phyloP scores from a whole-genome alignment of 768 basidiomycete genomes.

The Tricholoma furcatifolium region DNA sequence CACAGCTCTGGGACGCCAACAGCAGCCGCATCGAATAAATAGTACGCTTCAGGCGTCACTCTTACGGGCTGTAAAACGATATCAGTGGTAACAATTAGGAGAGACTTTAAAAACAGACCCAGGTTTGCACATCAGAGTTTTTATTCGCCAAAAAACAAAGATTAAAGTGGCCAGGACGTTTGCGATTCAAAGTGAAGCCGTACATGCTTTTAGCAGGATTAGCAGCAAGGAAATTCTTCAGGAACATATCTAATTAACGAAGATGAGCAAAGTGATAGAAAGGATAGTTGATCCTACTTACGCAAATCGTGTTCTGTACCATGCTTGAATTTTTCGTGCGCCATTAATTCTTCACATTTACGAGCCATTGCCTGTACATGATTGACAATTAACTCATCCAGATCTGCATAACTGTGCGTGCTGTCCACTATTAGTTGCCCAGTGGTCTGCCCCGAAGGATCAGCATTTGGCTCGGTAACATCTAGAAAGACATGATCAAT shows the following conservation, averaged over 20 bases:
- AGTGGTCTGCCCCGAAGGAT: constrained; percentile 64
- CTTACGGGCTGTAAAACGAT: constrained; percentile 66
- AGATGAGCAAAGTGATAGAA: constrained; percentile 2
- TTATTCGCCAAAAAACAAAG: constrained; percentile 93
- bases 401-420: constrained; percentile 83
- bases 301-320: constrained; percentile 88
- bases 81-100: not conserved
- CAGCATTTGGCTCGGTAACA: constrained; percentile 78
- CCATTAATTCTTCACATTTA: constrained; percentile 91
- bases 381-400: constrained; percentile 96
- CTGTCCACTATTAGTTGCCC: constrained; percentile 72
- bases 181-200: constrained; percentile 89
- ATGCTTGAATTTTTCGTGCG: constrained; percentile 92
- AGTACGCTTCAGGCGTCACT: constrained; percentile 85
- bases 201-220: constrained; percentile 96
- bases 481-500: constrained; percentile 39
- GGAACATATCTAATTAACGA: constrained; percentile 63
- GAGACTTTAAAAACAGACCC: constrained; percentile 55
- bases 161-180: constrained; percentile 89
- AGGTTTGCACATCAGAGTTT: constrained; percentile 84
- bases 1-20: constrained; percentile 92
- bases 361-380: constrained; percentile 94
- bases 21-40: constrained; percentile 86
- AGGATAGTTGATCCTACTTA: constrained; percentile 43
- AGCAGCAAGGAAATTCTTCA: constrained; percentile 89